These are phyloP conservation scores for Calophaca sinica DNA, from an alignment of 306 rosid species.

Conservation along the genomic window DNA sequence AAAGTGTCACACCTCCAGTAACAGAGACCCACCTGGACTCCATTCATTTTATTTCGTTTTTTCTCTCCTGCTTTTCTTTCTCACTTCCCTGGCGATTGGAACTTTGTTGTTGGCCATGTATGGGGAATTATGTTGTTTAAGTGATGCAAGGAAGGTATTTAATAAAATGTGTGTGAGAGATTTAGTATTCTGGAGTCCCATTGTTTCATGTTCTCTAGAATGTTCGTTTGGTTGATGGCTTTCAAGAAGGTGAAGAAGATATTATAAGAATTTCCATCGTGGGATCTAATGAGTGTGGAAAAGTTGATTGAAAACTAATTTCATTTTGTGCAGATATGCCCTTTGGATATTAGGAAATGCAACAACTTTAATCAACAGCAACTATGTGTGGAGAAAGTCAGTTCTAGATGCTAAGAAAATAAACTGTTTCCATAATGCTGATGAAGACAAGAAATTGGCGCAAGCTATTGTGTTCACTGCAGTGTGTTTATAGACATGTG, in stretches of 20 bases:
- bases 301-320: conserved; percentile 8
- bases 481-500: conserved; percentile 36
- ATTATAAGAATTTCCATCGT: conserved; percentile 58
- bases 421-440: conserved; percentile 52
- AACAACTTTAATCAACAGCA: conserved; percentile 46
- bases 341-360: conserved; percentile 68
- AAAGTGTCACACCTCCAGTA: no score
- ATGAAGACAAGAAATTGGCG: conserved; percentile 54
- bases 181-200: conserved; percentile 78
- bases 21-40: no score
- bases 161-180: conserved; percentile 71
- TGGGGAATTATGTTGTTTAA: conserved; percentile 63
- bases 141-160: conserved; percentile 67
- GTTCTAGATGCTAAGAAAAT: conserved; percentile 55
- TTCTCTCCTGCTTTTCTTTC: no score
- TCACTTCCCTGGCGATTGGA: conserved; percentile 31
- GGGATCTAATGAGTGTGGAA: conserved; percentile 50
- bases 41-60: no score
- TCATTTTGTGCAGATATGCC: conserved; percentile 43
- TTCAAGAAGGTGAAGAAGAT: conserved; percentile 79
- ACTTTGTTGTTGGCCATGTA: conserved; percentile 76
- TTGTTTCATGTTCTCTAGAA: conserved; percentile 56
- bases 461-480: conserved; percentile 32
- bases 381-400: conserved; percentile 53
- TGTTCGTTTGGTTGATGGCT: conserved; percentile 69